Conservation (phyloP, 345 rosid genomes). For the Cardamine resedifolia region DNA sequence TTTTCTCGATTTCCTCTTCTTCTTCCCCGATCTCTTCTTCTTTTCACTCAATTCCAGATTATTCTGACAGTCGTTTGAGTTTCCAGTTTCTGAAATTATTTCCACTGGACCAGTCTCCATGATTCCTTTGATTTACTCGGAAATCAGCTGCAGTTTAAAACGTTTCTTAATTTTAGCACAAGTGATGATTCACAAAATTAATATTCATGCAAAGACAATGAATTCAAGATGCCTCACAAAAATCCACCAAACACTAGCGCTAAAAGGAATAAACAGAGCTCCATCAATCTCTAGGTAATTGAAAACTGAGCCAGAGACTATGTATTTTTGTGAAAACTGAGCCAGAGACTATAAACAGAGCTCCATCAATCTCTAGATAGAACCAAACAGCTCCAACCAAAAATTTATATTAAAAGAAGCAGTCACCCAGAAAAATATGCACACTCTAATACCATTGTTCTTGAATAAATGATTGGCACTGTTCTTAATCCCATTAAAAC, state of each 20-base stretch:
- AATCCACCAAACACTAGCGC: background rate
- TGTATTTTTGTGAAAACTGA: no score
- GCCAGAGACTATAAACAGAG: no score
- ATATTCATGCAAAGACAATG: background rate
- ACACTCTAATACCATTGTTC: background rate
- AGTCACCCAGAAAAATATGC: background rate
- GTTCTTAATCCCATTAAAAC: background rate
- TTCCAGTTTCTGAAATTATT: conserved; percentile 2
- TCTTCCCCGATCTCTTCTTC: conserved; percentile 5
- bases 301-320: background rate
- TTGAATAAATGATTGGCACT: background rate
- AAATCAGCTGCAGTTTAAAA: conserved; percentile 25
- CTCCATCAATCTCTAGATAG: no score
- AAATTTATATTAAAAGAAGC: background rate
- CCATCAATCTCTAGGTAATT: background rate
- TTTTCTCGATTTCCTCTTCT: conserved; percentile 8
- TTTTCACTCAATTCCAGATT: background rate
- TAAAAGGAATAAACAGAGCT: background rate
- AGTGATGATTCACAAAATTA: background rate
- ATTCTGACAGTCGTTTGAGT: background rate
- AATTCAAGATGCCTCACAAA: background rate
- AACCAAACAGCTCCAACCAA: no score
- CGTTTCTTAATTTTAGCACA: conserved; percentile 2
- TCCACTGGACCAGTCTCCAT: conserved; percentile 24
- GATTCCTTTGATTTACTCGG: background rate